These are phyloP conservation scores for Entomophthora muscae DNA, from an alignment of 371 early-diverging fungal genomes.

Conservation along the genomic window DNA sequence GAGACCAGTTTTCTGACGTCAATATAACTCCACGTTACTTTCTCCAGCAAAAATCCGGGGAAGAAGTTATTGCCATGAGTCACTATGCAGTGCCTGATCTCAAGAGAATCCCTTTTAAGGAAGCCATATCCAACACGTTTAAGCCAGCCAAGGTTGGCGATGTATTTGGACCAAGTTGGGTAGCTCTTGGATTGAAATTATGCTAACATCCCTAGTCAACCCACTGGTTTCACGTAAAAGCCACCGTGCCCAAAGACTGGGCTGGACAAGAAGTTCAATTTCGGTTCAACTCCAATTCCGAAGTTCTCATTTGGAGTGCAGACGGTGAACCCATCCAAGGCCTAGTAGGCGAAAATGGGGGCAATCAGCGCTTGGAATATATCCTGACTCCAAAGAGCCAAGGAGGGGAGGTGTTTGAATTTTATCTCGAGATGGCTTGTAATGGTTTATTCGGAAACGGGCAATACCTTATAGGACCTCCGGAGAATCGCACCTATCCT, in stretches of 20 bases:
- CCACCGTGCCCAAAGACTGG: constrained; percentile 44
- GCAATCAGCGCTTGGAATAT: constrained; percentile 54
- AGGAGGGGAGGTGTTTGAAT: constrained; percentile 36
- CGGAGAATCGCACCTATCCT: constrained; percentile 28
- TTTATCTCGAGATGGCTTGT: constrained; percentile 81
- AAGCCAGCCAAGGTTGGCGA: constrained; percentile 41
- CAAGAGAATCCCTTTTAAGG: constrained; percentile 61
- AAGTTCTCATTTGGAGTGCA: constrained; percentile 73
- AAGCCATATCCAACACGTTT: constrained; percentile 58
- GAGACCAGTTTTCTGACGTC: constrained; percentile 35
- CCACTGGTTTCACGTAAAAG: constrained; percentile 64
- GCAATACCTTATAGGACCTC: constrained; percentile 35
- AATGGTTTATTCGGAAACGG: constrained; percentile 79
- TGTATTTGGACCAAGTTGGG: constrained; percentile 74
- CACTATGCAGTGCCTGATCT: constrained; percentile 65
- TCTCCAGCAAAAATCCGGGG: constrained; percentile 14
- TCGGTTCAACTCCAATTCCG: constrained; percentile 67
- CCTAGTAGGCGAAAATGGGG: constrained; percentile 59
- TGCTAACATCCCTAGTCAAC: constrained; percentile 40
- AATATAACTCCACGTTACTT: constrained; percentile 29
- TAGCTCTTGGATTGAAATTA: constrained; percentile 12
- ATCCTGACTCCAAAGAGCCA: constrained; percentile 36
- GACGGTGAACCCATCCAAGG: constrained; percentile 77
- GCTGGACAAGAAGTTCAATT: constrained; percentile 48
- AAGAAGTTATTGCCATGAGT: constrained; percentile 21